A percentile compares a stretch with the other conserved stretches of the same genome.
phyloP scores from a whole-genome alignment of 2,329 filamentous ascomycete species.

The Stachybotrys echinatus region DNA sequence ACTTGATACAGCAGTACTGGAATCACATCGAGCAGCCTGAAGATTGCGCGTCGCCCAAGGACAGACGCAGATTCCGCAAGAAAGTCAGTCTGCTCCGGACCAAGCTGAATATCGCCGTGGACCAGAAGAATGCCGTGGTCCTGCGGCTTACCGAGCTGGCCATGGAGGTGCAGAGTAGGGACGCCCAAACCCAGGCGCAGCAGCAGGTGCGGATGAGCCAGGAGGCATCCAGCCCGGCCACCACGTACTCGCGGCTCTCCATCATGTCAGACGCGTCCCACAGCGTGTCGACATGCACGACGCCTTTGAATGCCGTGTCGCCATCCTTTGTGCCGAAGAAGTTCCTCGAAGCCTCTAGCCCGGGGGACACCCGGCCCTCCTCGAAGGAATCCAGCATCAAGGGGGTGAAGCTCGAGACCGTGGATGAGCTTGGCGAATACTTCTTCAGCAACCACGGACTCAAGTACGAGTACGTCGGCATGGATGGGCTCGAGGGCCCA shows the following conservation, averaged over 20 bases:
- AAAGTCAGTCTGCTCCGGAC: slow-evolving; percentile 33
- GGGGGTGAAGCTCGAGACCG: slow-evolving; percentile 14
- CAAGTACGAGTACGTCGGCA: neutral
- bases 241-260: slow-evolving; percentile 8
- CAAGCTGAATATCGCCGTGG: slow-evolving; percentile 36
- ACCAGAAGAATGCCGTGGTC: slow-evolving; percentile 41
- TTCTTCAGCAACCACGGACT: slow-evolving; percentile 4
- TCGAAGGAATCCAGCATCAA: neutral
- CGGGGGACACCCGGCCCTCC: slow-evolving; percentile 2
- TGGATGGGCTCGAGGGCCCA: neutral
- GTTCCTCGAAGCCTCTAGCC: slow-evolving; percentile 7
- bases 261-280: slow-evolving; percentile 6
- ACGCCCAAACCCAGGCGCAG: slow-evolving; percentile 29
- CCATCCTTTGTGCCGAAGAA: slow-evolving; percentile 26
- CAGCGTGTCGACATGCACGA: slow-evolving; percentile 10
- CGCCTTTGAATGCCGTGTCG: slow-evolving; percentile 19
- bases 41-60: slow-evolving; percentile 13
- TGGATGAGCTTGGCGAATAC: slow-evolving; percentile 17
- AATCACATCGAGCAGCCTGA: slow-evolving; percentile 26
- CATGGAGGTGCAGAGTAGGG: slow-evolving; percentile 40
- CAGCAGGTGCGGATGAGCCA: slow-evolving; percentile 11
- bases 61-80: slow-evolving; percentile 30
- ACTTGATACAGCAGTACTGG: slow-evolving; percentile 33
- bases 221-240: slow-evolving; percentile 7
- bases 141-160: slow-evolving; percentile 42